Evolutionary conservation across 2,329 filamentous ascomycete species (phyloP).

Genomic region (Epichloe typhina): DNA sequence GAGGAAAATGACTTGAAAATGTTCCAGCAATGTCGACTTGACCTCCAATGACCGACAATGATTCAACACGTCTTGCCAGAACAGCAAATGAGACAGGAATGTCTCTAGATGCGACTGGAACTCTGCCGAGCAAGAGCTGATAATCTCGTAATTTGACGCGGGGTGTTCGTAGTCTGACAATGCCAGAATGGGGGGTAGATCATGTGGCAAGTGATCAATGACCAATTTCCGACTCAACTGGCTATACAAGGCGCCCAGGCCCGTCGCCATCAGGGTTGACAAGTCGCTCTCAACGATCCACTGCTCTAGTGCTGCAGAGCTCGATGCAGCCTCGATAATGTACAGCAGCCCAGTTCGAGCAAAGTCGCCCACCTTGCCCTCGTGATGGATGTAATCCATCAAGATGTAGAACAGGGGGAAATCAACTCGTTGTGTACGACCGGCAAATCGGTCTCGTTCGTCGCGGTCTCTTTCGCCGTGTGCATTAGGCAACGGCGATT

Average conservation of each 20-base stretch:
- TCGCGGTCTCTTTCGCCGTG: slow-evolving; percentile 29
- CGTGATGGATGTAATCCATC: slow-evolving; percentile 92
- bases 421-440: slow-evolving; percentile 76
- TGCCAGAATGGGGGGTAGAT: slow-evolving; percentile 69
- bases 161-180: slow-evolving; percentile 80
- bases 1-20: slow-evolving; percentile 93
- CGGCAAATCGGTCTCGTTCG: slow-evolving; percentile 68
- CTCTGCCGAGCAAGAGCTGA: slow-evolving; percentile 59
- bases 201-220: slow-evolving; percentile 60
- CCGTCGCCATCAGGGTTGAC: slow-evolving; percentile 93
- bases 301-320: slow-evolving; percentile 69
- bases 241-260: slow-evolving; percentile 63
- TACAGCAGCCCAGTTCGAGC: slow-evolving; percentile 87
- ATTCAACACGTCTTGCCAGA: slow-evolving; percentile 97
- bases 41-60: slow-evolving; percentile 89
- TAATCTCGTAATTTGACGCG: slow-evolving; percentile 53
- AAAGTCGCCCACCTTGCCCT: slow-evolving; percentile 90
- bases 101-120: slow-evolving; percentile 83
- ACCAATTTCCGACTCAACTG: slow-evolving; percentile 65
- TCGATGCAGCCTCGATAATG: slow-evolving; percentile 85
- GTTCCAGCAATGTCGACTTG: slow-evolving; percentile 83
- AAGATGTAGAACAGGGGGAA: slow-evolving; percentile 89
- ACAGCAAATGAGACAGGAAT: slow-evolving; percentile 86
- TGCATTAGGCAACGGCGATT: slow-evolving; percentile 29
- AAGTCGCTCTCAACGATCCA: slow-evolving; percentile 97